Evolutionary conservation across 371 early-diverging fungal species (phyloP).

Genomic region (Coemansia sp.): DNA sequence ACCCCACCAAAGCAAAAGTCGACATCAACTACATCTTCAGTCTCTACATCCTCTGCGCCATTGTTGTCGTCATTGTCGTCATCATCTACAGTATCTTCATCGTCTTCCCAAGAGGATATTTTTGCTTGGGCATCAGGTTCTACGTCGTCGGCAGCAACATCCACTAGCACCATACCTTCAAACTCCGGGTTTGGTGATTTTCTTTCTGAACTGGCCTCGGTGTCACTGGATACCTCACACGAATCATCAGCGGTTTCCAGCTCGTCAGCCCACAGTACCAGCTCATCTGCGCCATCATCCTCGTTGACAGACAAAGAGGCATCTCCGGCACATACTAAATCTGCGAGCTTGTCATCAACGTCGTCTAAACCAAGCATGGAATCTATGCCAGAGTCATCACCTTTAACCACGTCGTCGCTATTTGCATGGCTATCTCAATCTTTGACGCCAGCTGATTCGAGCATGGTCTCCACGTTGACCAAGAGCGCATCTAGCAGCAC

Average conservation of each 20-base stretch:
- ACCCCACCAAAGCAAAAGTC: neutral
- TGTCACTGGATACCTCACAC: neutral
- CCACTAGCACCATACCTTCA: neutral
- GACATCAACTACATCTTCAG: neutral
- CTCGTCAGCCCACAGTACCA: neutral
- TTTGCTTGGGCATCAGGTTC: neutral
- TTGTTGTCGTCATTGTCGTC: neutral
- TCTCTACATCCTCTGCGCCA: too few species aligned
- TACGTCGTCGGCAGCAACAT: neutral
- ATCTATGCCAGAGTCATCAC: neutral
- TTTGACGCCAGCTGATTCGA: neutral
- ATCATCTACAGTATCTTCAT: neutral
- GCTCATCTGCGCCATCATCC: neutral
- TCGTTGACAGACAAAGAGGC: too few species aligned
- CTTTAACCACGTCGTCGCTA: neutral
- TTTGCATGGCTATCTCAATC: constrained; percentile 5
- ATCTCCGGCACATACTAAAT: too few species aligned
- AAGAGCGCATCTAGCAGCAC: neutral
- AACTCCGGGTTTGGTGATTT: neutral
- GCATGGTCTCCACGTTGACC: neutral
- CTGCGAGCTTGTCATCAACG: too few species aligned
- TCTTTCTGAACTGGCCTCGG: neutral
- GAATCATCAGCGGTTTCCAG: neutral
- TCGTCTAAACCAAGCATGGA: too few species aligned
- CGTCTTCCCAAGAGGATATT: neutral